Evolutionary conservation across 495 filamentous ascomycete species (phyloP), one percentile per base, ranked within the genome.

Genomic region (Xylaria sp.): DNA sequence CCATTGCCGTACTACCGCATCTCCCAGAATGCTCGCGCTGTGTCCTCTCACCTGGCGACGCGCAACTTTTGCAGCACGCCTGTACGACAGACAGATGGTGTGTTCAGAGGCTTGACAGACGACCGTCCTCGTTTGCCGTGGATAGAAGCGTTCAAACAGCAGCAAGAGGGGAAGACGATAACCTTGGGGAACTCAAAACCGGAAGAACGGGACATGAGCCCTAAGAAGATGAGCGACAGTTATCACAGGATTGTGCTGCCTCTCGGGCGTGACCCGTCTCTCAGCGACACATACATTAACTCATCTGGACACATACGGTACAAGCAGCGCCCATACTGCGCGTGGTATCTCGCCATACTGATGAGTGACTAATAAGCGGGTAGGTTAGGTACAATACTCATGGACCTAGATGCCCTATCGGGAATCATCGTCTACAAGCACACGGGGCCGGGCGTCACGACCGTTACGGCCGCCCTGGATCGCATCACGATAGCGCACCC

Each of bases 381-480:
- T 46, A 71, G 80, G 26, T 82, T 94, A 7, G 93, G 93, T 0
- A 89, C 91, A 0, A 78, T 94, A 19, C 86, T 95, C 70, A 94
- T 94, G 89, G 93, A 95, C 69, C 85, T 97, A 9, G 93, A 95
- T 81, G 93, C 93, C 1, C 76, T 95, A 11, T 91, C 93, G 1
- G 93, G 93, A 21, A 85, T 95, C 19, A 87, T 97, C 67, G 92
- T 92, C 29, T 93, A 94, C 76, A 92, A 93, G 61, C 93, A 95
- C 75, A 94, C 93, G 0, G 93, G 93, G 4, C 90, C 92, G 33
- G 82, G 81, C 3, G 92, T 93, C 3, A 92, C 90, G 3, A 94
- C 89, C 6, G 93, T 97, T 37, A 97, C 93, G 3, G 93, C 93
- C 4, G 91, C 92, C 3, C 90, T 92, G 29, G 93, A 97, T 76